Base-by-base conservation (phyloP, 441 rosid genomes). In the Erodium texanum region DNA sequence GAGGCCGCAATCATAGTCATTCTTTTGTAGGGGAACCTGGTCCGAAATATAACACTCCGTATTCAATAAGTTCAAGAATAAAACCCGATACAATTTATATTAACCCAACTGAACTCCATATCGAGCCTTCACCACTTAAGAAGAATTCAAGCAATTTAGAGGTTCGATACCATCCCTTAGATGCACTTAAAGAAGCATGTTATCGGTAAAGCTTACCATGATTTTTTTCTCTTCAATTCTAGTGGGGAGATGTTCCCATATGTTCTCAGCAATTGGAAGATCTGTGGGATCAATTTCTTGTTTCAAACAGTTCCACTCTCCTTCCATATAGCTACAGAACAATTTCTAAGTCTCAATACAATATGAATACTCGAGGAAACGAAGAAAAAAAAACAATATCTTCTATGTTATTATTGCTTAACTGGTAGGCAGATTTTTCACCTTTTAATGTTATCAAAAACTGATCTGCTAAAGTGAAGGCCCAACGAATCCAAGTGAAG, bases 21-120 rank as follows among this genome's bases (percentile, higher is more conserved):
- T 95, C 66, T 82, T 85, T 65, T 95, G 99, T 70, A 90, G 97
- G 16, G 99, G 99, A 71, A 95, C 99, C 97, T 94, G 86, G 66
- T 22, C 56, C 24, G 27, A 69, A 68, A 76, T 4, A 41, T 29
- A 29, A 29, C 34, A 29, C 34, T 29, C 34, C 34, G 14, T 45
- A 45, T 45, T 45, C 16, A 2, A n/a, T n/a, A n/a, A 45, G 54
- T 12, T 48, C 56, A 4, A 48, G 16, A 48, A 48, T 4, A 48
- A 48, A 15, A 48, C 56, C n/a, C 19, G 14, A 45, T 12, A 45
- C 14, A 14, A n/a, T n/a, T 45, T 3, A 48, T 48, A n/a, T 48
- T 48, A 15, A 15, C 16, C 56, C 56, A 41, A 41, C n/a, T n/a
- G n/a, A n/a, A n/a, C 48, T n/a, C n/a, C n/a, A 29, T 29, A 29